phyloP scores from a whole-genome alignment of 495 filamentous ascomycete genomes.

The Friedmanniomyces endolithicus region DNA sequence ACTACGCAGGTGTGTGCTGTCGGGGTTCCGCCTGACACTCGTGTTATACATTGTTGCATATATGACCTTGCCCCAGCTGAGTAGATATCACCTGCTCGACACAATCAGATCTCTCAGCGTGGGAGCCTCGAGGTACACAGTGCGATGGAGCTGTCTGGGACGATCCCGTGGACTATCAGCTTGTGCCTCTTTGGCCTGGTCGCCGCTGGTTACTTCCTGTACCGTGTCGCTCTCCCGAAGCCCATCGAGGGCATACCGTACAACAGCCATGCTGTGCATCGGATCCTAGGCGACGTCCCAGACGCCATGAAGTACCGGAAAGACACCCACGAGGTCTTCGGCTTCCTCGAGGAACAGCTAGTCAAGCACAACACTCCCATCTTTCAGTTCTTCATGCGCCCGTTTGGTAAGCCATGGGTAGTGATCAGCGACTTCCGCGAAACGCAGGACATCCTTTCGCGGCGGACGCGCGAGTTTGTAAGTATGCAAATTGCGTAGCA shows the following conservation, averaged over 20 bases:
- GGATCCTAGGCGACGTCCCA: slow-evolving; percentile 8
- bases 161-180: neutral
- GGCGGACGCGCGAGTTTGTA: slow-evolving; percentile 9
- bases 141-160: neutral
- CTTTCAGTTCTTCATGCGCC: slow-evolving; percentile 10
- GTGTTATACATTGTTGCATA: no score
- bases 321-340: neutral
- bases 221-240: slow-evolving; percentile 3
- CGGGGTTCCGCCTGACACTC: no score
- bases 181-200: neutral
- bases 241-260: slow-evolving; percentile 13
- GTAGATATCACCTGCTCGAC: no score
- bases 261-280: neutral
- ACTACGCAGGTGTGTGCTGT: no score
- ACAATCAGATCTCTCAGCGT: no score
- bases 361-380: slow-evolving; percentile 6
- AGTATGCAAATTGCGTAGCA: no score
- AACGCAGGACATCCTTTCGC: slow-evolving; percentile 5
- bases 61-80: no score
- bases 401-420: slow-evolving; percentile 2
- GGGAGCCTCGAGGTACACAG: neutral
- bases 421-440: slow-evolving; percentile 5
- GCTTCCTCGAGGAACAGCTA: slow-evolving; percentile 2
- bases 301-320: neutral
- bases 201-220: slow-evolving; percentile 1